Evolutionary conservation across 2,329 filamentous ascomycete species (phyloP).

Genomic region (Fusarium oxysporum): DNA sequence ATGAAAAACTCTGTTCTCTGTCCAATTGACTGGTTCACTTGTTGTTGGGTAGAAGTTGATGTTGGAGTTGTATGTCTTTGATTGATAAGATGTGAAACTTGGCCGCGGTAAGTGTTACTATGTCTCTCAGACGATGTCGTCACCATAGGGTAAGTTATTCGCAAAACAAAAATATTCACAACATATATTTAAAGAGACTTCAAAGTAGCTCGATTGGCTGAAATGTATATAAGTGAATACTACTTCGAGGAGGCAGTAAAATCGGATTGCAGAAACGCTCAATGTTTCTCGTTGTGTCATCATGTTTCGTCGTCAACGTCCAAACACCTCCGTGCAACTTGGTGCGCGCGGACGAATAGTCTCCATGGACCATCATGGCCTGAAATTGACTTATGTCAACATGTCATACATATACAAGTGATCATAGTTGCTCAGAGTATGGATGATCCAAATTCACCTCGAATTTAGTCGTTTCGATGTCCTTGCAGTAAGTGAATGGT

Average conservation of each 20-base stretch:
- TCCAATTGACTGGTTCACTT: neutral
- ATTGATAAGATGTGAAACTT: constrained; percentile 22
- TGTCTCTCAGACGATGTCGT: constrained; percentile 22
- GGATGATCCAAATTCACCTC: neutral
- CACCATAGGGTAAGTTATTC: constrained; percentile 23
- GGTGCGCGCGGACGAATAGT: neutral
- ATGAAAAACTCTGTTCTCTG: neutral
- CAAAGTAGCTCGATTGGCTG: neutral
- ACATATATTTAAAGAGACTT: neutral
- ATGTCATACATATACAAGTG: neutral
- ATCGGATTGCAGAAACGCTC: neutral
- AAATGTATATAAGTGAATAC: neutral
- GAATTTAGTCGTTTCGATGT: neutral
- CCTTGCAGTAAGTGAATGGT: neutral
- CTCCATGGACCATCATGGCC: neutral
- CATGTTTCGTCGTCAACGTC: neutral
- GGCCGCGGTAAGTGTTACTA: neutral
- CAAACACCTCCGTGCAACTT: neutral
- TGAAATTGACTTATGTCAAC: neutral
- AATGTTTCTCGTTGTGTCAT: neutral
- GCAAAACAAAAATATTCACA: neutral
- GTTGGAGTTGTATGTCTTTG: constrained; percentile 1
- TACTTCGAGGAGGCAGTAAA: neutral
- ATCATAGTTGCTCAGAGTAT: neutral
- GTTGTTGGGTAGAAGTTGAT: neutral